Base-by-base conservation (phyloP, 169 alveolate genomes). In the Pseudocohnilembus persalinus region DNA sequence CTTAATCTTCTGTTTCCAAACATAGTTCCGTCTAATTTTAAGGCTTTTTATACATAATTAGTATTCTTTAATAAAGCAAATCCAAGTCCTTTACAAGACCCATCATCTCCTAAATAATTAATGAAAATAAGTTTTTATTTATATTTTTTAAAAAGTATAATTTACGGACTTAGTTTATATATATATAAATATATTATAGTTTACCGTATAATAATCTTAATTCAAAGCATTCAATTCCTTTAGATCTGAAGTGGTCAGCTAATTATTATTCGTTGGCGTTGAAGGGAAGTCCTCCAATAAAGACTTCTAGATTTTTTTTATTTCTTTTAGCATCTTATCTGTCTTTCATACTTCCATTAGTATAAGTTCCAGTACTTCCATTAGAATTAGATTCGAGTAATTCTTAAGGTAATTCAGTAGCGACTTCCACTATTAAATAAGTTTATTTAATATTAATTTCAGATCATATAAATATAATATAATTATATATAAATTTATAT, bases 281-380 rank as follows among this genome's bases (percentile, higher is more conserved):
- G 35, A 81, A 87, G 26, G 88, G 89, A 30, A 87, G 82, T n/a
- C 89, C 90, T 0, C 94, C 94, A 31, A 87, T 84, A 77, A 88
- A 90, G 29, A 87, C 75, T 86, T 86, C 90, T 83, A 74, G 87
- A 73, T 88, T 85, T 90, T 31, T 83, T 76, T 81, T 88, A 20
- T 49, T 49, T 76, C 76, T 79, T 75, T 76, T 64, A 49, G 76
- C 83, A 34, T 68, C 93, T 77, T 27, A 79, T 63, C 72, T 68
- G 0, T 49, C 64, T 29, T 77, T 76, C 25, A 33, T 29, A 25
- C 74, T 81, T 0, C 85, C 88, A 65, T 64, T 68, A 68, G 82
- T 27, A 68, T 77, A 84, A 29, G 68, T 72, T 30, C 81, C 83
- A 1, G 81, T 29, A 30, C 87, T 74, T 25, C 90, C 87, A 27